Conservation (phyloP, 1,284 basidiomycete genomes). For the Inonotus obliquus region DNA sequence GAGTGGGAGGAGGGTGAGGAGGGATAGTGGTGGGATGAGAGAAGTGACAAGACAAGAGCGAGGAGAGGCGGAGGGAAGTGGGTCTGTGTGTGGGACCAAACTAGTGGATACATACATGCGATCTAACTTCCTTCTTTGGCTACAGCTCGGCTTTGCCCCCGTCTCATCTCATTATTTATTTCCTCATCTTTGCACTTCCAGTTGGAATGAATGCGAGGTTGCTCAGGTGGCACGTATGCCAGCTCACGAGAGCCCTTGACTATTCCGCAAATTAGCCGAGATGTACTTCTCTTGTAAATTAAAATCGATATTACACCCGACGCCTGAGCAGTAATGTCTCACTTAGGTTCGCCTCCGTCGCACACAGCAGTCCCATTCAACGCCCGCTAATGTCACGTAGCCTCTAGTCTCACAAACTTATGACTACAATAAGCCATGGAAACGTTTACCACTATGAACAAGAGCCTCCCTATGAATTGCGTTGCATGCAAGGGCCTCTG, state of each 20-base stretch:
- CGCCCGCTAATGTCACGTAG: too few relatives aligned
- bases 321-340: not conserved
- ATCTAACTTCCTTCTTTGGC: not conserved
- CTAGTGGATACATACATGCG: not conserved
- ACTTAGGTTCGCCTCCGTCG: too few relatives aligned
- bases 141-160: too few relatives aligned
- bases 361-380: too few relatives aligned
- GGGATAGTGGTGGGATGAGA: constrained; percentile 33
- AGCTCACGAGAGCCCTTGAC: not conserved
- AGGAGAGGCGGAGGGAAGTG: constrained; percentile 24
- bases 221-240: not conserved
- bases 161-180: too few relatives aligned
- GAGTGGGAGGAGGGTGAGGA: constrained; percentile 28
- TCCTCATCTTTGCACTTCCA: too few relatives aligned
- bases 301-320: not conserved
- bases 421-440: too few relatives aligned
- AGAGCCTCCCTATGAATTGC: too few relatives aligned
- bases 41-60: constrained; percentile 1
- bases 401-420: too few relatives aligned
- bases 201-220: too few relatives aligned
- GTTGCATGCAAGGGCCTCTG: too few relatives aligned
- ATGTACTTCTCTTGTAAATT: not conserved
- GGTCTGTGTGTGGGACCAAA: not conserved
- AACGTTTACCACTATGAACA: too few relatives aligned
- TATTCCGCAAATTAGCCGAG: not conserved